Evolutionary conservation across 805 yeast species (phyloP).

Genomic region (Cyberlindnera xishuangbannaensis): DNA sequence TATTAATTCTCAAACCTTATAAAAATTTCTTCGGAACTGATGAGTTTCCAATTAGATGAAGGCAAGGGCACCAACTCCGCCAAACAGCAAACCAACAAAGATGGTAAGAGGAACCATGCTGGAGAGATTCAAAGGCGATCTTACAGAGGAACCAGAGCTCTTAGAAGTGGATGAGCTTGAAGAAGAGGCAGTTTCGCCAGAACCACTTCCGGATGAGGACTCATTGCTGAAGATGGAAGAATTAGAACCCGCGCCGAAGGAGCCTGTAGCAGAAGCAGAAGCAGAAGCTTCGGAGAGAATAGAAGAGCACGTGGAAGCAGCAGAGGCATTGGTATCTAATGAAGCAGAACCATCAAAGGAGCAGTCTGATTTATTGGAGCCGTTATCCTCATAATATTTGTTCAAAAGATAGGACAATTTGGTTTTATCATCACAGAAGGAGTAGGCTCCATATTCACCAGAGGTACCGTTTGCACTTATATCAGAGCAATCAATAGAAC

Average conservation of each 20-base stretch:
- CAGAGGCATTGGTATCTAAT: slow-evolving; percentile 33
- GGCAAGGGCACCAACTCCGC: slow-evolving; percentile 36
- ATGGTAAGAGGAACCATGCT: slow-evolving; percentile 20
- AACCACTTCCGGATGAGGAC: slow-evolving; percentile 19
- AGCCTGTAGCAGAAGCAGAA: slow-evolving; percentile 19
- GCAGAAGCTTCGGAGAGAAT: slow-evolving; percentile 31
- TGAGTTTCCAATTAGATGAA: no score
- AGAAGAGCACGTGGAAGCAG: slow-evolving; percentile 33
- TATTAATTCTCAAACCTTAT: neutral
- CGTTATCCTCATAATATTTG: slow-evolving; percentile 53
- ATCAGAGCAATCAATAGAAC: slow-evolving; percentile 51
- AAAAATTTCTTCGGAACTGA: no score
- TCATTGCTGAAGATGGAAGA: no score
- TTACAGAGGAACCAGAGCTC: slow-evolving; percentile 11
- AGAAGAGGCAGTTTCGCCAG: slow-evolving; percentile 19
- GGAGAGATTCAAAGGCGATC: slow-evolving; percentile 13
- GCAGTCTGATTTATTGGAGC: slow-evolving; percentile 48
- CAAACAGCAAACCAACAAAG: slow-evolving; percentile 32
- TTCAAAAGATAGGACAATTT: slow-evolving; percentile 64
- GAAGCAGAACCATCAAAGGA: slow-evolving; percentile 68
- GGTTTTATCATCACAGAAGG: slow-evolving; percentile 67
- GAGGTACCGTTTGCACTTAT: slow-evolving; percentile 54
- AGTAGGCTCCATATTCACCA: slow-evolving; percentile 69
- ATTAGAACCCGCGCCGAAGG: slow-evolving; percentile 20
- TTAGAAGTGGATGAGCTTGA: slow-evolving; percentile 24